These are phyloP conservation scores for Aspergillus ruber DNA, from an alignment of 2,329 filamentous ascomycete genomes.

Conservation along the genomic window DNA sequence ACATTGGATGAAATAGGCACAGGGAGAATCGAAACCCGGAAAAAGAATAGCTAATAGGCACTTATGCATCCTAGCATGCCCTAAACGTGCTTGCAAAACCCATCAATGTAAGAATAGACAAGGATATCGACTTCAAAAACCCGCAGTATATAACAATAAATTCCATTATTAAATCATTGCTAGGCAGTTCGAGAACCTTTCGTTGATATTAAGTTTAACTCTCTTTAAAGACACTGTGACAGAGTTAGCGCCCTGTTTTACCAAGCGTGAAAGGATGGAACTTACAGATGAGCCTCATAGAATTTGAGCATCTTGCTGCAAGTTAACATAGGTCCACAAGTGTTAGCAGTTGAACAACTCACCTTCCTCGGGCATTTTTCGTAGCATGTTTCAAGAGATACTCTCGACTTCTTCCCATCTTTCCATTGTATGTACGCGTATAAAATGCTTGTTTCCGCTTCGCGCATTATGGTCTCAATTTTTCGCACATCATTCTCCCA, in stretches of 20 bases:
- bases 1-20: neutral
- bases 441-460: conserved; percentile 25
- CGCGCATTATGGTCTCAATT: conserved; percentile 40
- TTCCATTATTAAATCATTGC: neutral
- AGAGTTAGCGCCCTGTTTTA: conserved; percentile 8
- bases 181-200: neutral
- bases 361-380: conserved; percentile 39
- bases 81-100: too few relatives aligned
- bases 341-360: conserved; percentile 7
- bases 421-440: conserved; percentile 39
- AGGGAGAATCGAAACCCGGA: neutral
- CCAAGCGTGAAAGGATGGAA: neutral
- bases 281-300: conserved; percentile 45
- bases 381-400: conserved; percentile 36
- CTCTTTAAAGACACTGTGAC: conserved; percentile 31
- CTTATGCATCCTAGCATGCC: too few relatives aligned
- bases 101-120: too few relatives aligned
- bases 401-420: conserved; percentile 39
- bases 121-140: neutral
- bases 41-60: neutral
- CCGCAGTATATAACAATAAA: neutral
- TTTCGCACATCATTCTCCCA: conserved; percentile 39
- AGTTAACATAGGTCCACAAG: conserved; percentile 8
- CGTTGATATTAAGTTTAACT: conserved; percentile 6
- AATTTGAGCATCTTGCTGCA: conserved; percentile 40